Evolutionary conservation across 148 eudicot genomes (phyloP).

Genomic region (Selenicereus undatus): DNA sequence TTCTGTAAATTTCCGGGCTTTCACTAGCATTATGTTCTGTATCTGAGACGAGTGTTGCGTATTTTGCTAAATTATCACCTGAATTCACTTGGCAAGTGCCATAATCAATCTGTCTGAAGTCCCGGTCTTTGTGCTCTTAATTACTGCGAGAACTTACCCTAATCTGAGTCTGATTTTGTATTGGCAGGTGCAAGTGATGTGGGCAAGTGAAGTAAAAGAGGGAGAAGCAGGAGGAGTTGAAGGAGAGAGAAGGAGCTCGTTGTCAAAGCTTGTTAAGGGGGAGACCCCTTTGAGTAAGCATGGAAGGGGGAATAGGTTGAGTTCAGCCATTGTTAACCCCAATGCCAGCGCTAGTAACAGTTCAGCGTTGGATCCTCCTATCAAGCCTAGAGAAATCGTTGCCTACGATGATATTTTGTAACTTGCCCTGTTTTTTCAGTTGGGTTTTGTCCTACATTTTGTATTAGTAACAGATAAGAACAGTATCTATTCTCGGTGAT

Average conservation of each 20-base stretch:
- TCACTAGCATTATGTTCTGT: neutral
- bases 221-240: constrained; percentile 38
- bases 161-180: neutral
- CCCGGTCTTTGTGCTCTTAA: too few species aligned
- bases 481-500: neutral
- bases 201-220: constrained; percentile 55
- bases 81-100: neutral
- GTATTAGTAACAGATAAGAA: neutral
- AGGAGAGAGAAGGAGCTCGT: constrained; percentile 30
- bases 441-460: neutral
- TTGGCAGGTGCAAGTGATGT: constrained; percentile 66
- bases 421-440: neutral
- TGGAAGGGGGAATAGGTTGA: constrained; percentile 66
- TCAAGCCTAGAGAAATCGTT: constrained; percentile 67
- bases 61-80: neutral
- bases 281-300: constrained; percentile 68
- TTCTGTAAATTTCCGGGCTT: neutral
- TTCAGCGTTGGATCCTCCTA: constrained; percentile 32
- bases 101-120: neutral
- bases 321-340: constrained; percentile 68
- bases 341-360: constrained; percentile 15
- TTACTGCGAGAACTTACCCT: too few species aligned
- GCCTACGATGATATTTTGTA: constrained; percentile 88
- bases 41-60: neutral
- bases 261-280: constrained; percentile 55